Evolutionary conservation across 805 yeast species (phyloP).

Genomic region (Blastobotrys parvus): DNA sequence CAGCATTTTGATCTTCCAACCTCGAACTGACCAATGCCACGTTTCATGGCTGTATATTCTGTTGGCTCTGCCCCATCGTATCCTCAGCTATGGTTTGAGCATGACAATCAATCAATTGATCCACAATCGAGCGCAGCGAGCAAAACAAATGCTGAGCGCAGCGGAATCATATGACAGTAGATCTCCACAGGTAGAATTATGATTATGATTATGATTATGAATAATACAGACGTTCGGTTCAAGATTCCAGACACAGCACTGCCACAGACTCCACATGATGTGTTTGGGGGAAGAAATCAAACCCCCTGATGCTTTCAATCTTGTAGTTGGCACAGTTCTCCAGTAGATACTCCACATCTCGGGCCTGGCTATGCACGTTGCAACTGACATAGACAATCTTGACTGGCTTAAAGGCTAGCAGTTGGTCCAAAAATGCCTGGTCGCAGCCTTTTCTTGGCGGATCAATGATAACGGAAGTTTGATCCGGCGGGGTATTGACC

Average conservation of each 20-base stretch:
- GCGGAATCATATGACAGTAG: too few relatives aligned
- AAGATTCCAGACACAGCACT: conserved; percentile 36
- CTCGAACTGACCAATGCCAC: too few relatives aligned
- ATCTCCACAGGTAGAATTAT: too few relatives aligned
- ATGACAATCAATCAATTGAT: too few relatives aligned
- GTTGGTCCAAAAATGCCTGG: conserved; percentile 73
- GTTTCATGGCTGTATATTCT: too few relatives aligned
- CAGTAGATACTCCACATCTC: conserved; percentile 81
- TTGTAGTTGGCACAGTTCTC: conserved; percentile 51
- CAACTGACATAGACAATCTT: conserved; percentile 92
- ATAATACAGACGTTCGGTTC: too few relatives aligned
- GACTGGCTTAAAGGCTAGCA: conserved; percentile 74
- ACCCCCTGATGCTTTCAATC: conserved; percentile 82
- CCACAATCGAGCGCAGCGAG: too few relatives aligned
- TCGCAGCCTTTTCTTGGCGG: conserved; percentile 99
- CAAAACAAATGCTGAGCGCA: too few relatives aligned
- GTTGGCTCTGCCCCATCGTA: too few relatives aligned
- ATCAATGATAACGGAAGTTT: conserved; percentile 86
- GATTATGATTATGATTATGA: too few relatives aligned
- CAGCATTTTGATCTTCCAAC: too few relatives aligned
- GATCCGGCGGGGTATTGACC: conserved; percentile 50
- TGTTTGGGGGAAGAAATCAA: conserved; percentile 94
- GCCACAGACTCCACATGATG: conserved; percentile 89
- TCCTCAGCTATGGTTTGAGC: too few relatives aligned
- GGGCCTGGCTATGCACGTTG: conserved; percentile 95